These are phyloP conservation scores for Camelina hispida DNA, from an alignment of 345 rosid species.

Conservation along the genomic window DNA sequence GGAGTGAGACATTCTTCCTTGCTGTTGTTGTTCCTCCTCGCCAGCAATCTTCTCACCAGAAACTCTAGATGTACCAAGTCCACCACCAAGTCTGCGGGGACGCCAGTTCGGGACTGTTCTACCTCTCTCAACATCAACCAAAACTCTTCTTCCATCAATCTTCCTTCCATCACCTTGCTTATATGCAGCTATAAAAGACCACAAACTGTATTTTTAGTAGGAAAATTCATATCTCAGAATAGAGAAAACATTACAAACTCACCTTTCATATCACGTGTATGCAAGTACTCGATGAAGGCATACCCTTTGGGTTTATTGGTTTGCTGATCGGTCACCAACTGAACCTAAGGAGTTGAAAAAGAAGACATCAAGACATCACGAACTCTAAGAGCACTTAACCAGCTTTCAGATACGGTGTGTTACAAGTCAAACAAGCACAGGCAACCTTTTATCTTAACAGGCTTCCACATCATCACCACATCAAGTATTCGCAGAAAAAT, in stretches of 20 bases:
- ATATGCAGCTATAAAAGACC: conserved; percentile 72
- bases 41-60: conserved; percentile 86
- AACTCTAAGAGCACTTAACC: conserved; percentile 17
- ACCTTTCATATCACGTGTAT: conserved; percentile 99
- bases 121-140: conserved; percentile 98
- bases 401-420: conserved; percentile 33
- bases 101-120: conserved; percentile 99
- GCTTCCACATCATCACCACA: conserved; percentile 96
- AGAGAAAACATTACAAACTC: conserved; percentile 2
- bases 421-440: conserved; percentile 45
- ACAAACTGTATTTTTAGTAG: conserved; percentile 25
- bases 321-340: conserved; percentile 69
- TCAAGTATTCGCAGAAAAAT: conserved; percentile 91
- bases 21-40: conserved; percentile 58
- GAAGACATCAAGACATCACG: conserved; percentile 44
- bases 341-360: conserved; percentile 65
- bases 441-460: conserved; percentile 92
- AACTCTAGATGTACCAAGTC: conserved; percentile 92
- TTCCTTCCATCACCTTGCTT: conserved; percentile 99
- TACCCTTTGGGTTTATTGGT: conserved; percentile 93
- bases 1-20: conserved; percentile 61
- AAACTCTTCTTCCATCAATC: conserved; percentile 97
- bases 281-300: conserved; percentile 92
- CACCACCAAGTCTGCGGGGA: conserved; percentile 99
- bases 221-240: not conserved